Evolutionary conservation across 139 green algal genomes (phyloP).

Genomic region (Chlamydomonas sp.): DNA sequence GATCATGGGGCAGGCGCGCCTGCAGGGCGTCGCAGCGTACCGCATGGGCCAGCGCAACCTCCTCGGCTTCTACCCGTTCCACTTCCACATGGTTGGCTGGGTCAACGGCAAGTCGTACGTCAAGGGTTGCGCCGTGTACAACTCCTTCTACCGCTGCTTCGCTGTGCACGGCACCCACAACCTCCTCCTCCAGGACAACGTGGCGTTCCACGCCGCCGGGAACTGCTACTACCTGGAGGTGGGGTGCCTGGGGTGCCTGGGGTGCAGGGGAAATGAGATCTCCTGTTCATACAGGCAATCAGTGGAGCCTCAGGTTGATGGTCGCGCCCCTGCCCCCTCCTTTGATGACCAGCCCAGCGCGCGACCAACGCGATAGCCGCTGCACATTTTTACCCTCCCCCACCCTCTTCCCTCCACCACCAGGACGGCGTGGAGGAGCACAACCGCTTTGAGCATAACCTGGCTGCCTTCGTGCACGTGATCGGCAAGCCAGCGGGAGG

Average conservation of each 20-base stretch:
- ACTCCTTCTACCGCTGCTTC: slow-evolving; percentile 29
- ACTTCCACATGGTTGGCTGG: slow-evolving; percentile 37
- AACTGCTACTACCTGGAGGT: slow-evolving; percentile 34
- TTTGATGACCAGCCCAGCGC: too few species aligned
- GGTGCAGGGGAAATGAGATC: too few species aligned
- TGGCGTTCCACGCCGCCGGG: slow-evolving; percentile 43
- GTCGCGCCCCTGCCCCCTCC: too few species aligned
- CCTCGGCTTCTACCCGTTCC: slow-evolving; percentile 51
- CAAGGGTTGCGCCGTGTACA: slow-evolving; percentile 39
- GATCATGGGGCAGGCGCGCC: slow-evolving; percentile 33
- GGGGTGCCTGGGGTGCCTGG: too few species aligned
- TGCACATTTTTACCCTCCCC: too few species aligned
- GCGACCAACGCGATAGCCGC: too few species aligned
- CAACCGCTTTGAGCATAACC: slow-evolving; percentile 50
- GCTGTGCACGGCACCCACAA: slow-evolving; percentile 40
- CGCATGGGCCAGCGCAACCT: slow-evolving; percentile 45
- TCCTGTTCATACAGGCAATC: too few species aligned
- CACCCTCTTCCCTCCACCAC: too few species aligned
- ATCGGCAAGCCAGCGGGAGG: slow-evolving; percentile 38
- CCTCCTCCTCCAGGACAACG: slow-evolving; percentile 35
- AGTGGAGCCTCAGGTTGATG: too few species aligned
- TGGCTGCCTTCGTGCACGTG: slow-evolving; percentile 48
- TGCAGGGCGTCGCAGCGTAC: slow-evolving; percentile 42
- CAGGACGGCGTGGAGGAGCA: slow-evolving; percentile 44
- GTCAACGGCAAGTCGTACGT: slow-evolving; percentile 21